Evolutionary conservation across 176 grass and related monocot species (phyloP).

Genomic region (Oryza rufipogon): DNA sequence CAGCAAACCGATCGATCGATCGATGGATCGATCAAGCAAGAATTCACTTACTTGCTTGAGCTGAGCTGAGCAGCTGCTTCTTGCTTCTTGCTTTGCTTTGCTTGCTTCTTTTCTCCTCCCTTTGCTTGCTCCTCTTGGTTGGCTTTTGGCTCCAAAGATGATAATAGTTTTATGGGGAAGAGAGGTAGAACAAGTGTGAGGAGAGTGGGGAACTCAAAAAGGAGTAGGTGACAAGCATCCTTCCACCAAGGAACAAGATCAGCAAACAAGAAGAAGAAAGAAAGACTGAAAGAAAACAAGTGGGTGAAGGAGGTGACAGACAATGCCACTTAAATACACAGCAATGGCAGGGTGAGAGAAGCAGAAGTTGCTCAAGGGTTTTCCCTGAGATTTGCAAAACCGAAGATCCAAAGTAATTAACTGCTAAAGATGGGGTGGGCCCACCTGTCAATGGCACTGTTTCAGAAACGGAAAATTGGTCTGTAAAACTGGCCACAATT

Average conservation of each 20-base stretch:
- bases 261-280: background rate
- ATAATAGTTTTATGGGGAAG: slow-evolving; percentile 31
- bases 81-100: slow-evolving; percentile 31
- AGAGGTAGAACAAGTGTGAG: slow-evolving; percentile 36
- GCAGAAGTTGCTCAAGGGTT: slow-evolving; percentile 18
- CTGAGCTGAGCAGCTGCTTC: slow-evolving; percentile 20
- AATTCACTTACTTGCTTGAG: background rate
- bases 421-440: background rate
- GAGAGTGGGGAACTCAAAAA: slow-evolving; percentile 52
- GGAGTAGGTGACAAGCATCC: slow-evolving; percentile 91
- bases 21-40: slow-evolving; percentile 12
- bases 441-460: background rate
- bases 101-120: slow-evolving; percentile 27
- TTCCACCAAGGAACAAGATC: slow-evolving; percentile 43
- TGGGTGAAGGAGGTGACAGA: background rate
- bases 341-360: background rate
- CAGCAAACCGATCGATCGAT: background rate
- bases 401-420: slow-evolving; percentile 28
- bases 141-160: slow-evolving; percentile 31
- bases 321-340: slow-evolving; percentile 43
- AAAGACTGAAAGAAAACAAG: slow-evolving; percentile 12
- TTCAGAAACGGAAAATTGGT: background rate
- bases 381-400: slow-evolving; percentile 21
- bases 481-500: slow-evolving; percentile 31
- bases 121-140: slow-evolving; percentile 44